Evolutionary conservation across 305 asterid species (phyloP).

Genomic region (Fraxinus albicans): DNA sequence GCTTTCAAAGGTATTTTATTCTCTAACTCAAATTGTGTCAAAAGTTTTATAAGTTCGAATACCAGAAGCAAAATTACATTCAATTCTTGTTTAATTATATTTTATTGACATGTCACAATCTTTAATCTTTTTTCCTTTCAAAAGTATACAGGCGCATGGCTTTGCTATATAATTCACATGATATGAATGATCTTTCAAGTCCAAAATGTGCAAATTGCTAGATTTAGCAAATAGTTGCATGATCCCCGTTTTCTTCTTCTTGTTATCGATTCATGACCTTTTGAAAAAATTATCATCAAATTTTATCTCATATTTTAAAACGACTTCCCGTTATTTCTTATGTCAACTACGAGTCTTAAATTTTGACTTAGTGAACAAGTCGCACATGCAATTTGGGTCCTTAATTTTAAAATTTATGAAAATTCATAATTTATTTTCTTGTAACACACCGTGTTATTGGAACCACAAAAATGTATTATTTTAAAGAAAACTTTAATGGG

Average conservation of each 20-base stretch:
- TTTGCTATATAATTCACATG: background rate
- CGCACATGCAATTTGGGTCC: background rate
- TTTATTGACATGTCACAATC: background rate
- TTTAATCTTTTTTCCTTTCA: background rate
- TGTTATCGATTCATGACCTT: background rate
- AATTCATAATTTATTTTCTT: background rate
- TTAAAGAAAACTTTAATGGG: constrained; percentile 24
- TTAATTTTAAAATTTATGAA: background rate
- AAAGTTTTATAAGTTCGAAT: background rate
- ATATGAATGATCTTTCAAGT: background rate
- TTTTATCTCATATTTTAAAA: background rate
- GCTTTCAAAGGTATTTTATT: background rate
- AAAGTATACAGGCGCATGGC: background rate
- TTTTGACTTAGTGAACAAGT: background rate
- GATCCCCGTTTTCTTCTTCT: background rate
- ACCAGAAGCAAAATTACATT: background rate
- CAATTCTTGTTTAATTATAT: background rate
- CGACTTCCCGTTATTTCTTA: background rate
- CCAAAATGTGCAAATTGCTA: background rate
- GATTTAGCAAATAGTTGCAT: background rate
- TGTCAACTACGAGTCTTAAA: background rate
- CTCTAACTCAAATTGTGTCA: background rate
- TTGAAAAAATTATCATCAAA: background rate
- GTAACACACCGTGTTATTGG: constrained; percentile 28
- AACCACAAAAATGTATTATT: constrained; percentile 16